These are phyloP conservation scores for Hypoxylon crocopeplum DNA, from an alignment of 495 filamentous ascomycete species.

Conservation along the genomic window DNA sequence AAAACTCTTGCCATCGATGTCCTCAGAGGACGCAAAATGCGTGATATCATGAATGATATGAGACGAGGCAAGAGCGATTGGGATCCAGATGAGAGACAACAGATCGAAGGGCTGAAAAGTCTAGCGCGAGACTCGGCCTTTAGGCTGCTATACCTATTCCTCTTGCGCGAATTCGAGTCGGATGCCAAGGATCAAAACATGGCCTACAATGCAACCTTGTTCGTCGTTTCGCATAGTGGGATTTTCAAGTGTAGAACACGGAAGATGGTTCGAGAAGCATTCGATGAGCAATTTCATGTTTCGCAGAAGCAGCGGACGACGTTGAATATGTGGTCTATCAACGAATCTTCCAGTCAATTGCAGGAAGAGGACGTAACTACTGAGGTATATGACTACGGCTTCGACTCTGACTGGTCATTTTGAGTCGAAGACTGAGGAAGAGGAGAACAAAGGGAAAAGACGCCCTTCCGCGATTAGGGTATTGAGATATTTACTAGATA, in stretches of 20 bases:
- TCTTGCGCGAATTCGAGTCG: conserved; percentile 11
- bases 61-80: conserved; percentile 16
- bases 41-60: conserved; percentile 33
- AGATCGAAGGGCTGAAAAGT: neutral
- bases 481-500: too few species aligned
- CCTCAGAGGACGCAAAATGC: conserved; percentile 4
- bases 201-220: conserved; percentile 32
- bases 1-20: conserved; percentile 26
- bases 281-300: conserved; percentile 22
- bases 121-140: conserved; percentile 36
- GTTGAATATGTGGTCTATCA: conserved; percentile 24
- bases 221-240: conserved; percentile 30
- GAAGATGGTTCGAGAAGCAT: conserved; percentile 36
- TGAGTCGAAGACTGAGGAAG: too few species aligned
- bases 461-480: too few species aligned
- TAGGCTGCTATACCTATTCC: conserved; percentile 33
- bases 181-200: conserved; percentile 11
- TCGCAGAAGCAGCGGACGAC: conserved; percentile 26
- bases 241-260: conserved; percentile 30
- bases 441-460: too few species aligned
- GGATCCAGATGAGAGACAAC: conserved; percentile 9
- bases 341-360: too few species aligned
- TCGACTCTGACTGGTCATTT: too few species aligned
- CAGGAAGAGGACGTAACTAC: too few species aligned
- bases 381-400: too few species aligned